Base-by-base conservation (phyloP, 768 basidiomycete genomes). In the Podaxis rugospora region DNA sequence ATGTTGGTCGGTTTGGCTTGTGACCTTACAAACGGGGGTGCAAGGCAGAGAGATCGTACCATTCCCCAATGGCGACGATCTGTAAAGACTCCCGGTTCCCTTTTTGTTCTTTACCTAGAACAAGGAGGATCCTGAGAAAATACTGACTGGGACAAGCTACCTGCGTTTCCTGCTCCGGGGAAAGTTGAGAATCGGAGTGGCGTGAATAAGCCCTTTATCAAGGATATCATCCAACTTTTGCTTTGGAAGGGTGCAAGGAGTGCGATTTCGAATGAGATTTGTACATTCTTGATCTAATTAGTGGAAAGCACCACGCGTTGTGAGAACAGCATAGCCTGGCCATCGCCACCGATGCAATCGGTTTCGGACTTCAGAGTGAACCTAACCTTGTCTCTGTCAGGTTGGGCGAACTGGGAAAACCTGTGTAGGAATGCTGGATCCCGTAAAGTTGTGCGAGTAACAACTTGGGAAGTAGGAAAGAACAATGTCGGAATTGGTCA, bases 271-370 rank as follows among this genome's bases (percentile, higher is more conserved):
- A 16, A 44, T 5, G 42, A 16, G 18, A 44, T n/a, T 25, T 98
- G 78, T 5, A 99, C 95, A 68, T 98, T 97, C 70, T 99, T 97
- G 11, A 94, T 89, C 66, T 88, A n/a, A 42, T 13, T 42, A 42
- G 13, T 39, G 9, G 14, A 11, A 10, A 39, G 27, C 27, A 5
- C 27, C 27, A 1, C 1, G 40, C n/a, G 11, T 13, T 1, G 40
- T 2, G 4, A n/a, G n/a, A 42, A 40, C 39, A 40, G 39, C 16
- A 2, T 14, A 27, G 11, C 39, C 39, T 16, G 39, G 11, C 16
- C 6, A 16, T 42, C n/a, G 14, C 40, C 11, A 4, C 40, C 40
- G 6, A 42, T 14, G n/a, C n/a, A 42, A 16, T 14, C 7, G n/a
- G 40, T 1, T n/a, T 13, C 40, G 14, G n/a, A 42, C 25, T 42